phyloP scores from a whole-genome alignment of 148 eudicot species.

The Beta vulgaris region DNA sequence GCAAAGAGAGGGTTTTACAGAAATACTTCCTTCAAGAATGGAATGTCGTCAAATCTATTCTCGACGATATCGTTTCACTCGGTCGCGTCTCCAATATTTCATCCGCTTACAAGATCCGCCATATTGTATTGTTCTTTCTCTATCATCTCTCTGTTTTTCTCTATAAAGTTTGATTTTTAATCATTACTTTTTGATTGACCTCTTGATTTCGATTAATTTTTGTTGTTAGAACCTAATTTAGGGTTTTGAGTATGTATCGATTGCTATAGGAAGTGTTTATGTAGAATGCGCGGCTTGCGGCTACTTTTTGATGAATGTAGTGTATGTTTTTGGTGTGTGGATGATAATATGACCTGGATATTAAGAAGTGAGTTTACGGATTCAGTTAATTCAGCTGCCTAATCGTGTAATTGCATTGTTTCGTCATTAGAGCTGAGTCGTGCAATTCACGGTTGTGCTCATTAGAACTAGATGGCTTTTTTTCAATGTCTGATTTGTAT shows the following conservation, averaged over 20 bases:
- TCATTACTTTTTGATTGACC: not conserved
- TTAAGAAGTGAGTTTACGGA: not conserved
- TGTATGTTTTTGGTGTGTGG: not conserved
- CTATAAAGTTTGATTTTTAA: not conserved
- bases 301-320: not conserved
- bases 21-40: constrained; percentile 80
- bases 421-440: not conserved
- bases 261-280: not conserved
- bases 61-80: constrained; percentile 63
- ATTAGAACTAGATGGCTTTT: not conserved
- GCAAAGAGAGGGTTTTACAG: constrained; percentile 60
- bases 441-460: not conserved
- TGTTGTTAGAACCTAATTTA: not conserved
- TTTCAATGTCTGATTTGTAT: not conserved
- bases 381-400: not conserved
- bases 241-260: not conserved
- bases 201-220: constrained; percentile 1
- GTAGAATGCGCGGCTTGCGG: too few relatives aligned
- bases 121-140: constrained; percentile 46
- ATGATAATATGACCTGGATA: not conserved
- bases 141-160: not conserved
- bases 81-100: constrained; percentile 61
- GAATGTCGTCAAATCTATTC: constrained; percentile 67
- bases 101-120: constrained; percentile 69
- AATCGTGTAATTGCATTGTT: not conserved